A percentile compares a stretch with the other conserved stretches of the same genome.
Conservation (phyloP, 352 stramenopile species). For the Globisporangium paroecandrum region DNA sequence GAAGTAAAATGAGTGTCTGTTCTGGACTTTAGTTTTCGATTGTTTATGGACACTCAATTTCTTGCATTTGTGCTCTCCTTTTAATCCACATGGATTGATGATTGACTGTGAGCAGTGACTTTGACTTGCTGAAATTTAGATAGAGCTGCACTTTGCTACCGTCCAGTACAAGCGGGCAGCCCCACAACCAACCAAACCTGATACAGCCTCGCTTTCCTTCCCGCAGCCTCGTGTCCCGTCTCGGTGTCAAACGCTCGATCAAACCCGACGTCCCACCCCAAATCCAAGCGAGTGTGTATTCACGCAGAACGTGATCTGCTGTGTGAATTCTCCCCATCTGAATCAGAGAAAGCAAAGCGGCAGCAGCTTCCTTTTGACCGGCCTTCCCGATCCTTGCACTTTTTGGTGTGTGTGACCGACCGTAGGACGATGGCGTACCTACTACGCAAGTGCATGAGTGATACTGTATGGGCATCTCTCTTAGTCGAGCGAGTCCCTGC, state of each 20-base stretch:
- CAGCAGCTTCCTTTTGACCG: neutral
- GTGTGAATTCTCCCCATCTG: neutral
- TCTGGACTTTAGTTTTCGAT: no score
- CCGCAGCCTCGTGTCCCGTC: no score
- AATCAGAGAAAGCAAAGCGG: neutral
- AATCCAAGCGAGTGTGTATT: neutral
- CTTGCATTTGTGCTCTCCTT: no score
- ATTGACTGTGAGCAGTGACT: no score
- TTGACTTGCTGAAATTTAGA: no score
- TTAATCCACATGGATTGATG: no score
- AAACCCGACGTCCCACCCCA: neutral
- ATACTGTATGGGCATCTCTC: neutral
- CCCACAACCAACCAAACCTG: neutral
- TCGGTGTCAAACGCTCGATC: neutral
- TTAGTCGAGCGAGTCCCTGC: neutral
- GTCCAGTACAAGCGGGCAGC: no score
- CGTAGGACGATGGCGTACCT: neutral
- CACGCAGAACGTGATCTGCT: neutral
- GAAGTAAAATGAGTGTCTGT: no score
- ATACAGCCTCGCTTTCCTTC: neutral
- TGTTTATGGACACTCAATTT: no score
- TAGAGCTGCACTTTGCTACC: no score
- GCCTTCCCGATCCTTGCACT: neutral
- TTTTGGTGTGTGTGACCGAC: neutral
- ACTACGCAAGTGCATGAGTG: neutral